Percentiles rank a stretch among this genome's conserved stretches.
Evolutionary conservation across 192 early-diverging fungal species (phyloP).

Genomic region (Phycomyces nitens): DNA sequence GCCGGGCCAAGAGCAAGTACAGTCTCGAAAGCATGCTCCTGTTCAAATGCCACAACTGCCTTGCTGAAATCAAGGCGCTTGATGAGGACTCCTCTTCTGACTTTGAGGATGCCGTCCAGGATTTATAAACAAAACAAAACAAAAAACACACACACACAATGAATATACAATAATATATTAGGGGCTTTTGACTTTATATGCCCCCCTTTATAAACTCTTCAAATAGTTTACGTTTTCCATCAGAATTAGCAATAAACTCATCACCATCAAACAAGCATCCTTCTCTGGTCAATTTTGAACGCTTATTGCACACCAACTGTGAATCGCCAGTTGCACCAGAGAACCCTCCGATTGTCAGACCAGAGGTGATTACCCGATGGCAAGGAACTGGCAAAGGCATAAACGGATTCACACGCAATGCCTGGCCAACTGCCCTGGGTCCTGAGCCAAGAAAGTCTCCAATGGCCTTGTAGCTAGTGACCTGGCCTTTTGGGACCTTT

Average conservation of each 20-base stretch:
- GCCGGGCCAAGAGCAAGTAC: conserved; percentile 59
- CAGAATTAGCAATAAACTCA: conserved; percentile 35
- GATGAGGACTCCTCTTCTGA: not conserved
- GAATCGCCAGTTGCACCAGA: conserved; percentile 59
- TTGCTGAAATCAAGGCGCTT: conserved; percentile 11
- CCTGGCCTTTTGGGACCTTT: conserved; percentile 56
- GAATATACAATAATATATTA: no score
- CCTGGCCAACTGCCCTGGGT: conserved; percentile 66
- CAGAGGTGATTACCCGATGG: conserved; percentile 62
- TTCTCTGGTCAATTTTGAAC: conserved; percentile 62
- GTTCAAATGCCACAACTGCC: conserved; percentile 55
- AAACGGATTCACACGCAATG: conserved; percentile 65
- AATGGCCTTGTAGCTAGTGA: conserved; percentile 66
- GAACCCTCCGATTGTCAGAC: conserved; percentile 68
- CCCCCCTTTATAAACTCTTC: conserved; percentile 37
- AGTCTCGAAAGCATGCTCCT: conserved; percentile 58
- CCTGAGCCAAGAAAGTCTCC: conserved; percentile 57
- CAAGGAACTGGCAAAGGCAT: conserved; percentile 68
- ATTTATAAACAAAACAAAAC: no score
- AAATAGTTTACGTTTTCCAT: conserved; percentile 49
- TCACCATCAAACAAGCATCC: conserved; percentile 59
- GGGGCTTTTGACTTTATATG: no score
- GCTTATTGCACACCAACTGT: conserved; percentile 61
- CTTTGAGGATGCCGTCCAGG: no score
- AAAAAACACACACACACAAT: no score